Base-by-base conservation (phyloP, 2,329 filamentous ascomycete genomes). In the Cordyceps javanica region DNA sequence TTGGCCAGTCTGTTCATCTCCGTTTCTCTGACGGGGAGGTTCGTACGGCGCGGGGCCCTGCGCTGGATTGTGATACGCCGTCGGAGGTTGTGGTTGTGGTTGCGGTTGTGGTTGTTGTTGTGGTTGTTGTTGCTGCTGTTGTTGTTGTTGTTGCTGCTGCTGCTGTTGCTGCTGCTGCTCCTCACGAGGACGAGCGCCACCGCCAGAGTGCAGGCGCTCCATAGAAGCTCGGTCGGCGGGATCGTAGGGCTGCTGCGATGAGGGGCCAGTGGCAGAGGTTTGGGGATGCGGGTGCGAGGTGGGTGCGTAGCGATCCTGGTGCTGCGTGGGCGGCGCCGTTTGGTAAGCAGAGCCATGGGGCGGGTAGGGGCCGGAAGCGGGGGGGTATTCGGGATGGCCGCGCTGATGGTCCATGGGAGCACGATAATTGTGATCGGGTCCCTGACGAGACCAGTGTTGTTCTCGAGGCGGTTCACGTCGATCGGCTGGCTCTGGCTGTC, bases 1-100 rank as follows among this genome's bases (percentile, higher is more conserved):
- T 54, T 83, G 78, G 41, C 83, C 77, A 32, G 82, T 78, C 51
- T 83, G 79, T 57, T 80, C 82, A 53, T 81, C 83, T 62, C 70
- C 68, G 30, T 62, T 68, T 5, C 69, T 64, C 25, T 67, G 70
- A 64, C 63, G 77, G 66, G 64, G 72, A 68, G 59, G 74, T 66
- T 60, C 79, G 67, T 44, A 78, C 30, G 46, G 30, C 25, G 38
- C 48, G 28, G 51, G 52, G 19, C 44, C 44, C 30, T 45, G 38
- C 21, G 45, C 36, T 11, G 41, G 34, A 34, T 83, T 81, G 38
- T 83, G 79, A 23, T 67, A 63, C 23, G 71, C 72, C 42, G 78
- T 71, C 55, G 67, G 69, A 48, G 73, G 75, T 38, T 72, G 71
- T 16, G 72, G 71, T 16, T 60, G 69, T 65, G 69, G 72, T 48